A percentile compares a stretch with the other conserved stretches of the same genome.
phyloP scores from a whole-genome alignment of 2,329 filamentous ascomycete genomes.

The Ceratocystis destructans region DNA sequence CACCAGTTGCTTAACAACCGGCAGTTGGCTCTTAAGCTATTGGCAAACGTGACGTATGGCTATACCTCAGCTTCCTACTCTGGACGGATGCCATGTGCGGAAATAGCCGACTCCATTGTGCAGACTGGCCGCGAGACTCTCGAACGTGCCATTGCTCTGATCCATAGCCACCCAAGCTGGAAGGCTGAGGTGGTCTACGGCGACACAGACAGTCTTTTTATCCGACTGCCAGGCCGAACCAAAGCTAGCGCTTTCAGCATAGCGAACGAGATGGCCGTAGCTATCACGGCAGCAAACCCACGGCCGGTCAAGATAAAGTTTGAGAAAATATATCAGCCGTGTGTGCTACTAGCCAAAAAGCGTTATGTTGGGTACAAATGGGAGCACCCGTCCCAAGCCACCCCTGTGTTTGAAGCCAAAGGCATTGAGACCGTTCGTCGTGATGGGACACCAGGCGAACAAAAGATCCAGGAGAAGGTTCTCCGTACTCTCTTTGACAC shows the following conservation, averaged over 20 bases:
- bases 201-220: constrained; percentile 89
- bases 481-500: constrained; percentile 83
- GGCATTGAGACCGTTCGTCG: constrained; percentile 94
- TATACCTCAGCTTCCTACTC: constrained; percentile 97
- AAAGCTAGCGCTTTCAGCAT: constrained; percentile 82
- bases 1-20: constrained; percentile 86
- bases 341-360: constrained; percentile 88
- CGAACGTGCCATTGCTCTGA: constrained; percentile 82
- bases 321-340: constrained; percentile 95
- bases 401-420: constrained; percentile 91
- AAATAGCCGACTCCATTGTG: constrained; percentile 96
- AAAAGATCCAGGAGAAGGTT: constrained; percentile 90
- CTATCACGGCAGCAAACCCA: constrained; percentile 80
- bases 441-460: constrained; percentile 87
- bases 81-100: constrained; percentile 91
- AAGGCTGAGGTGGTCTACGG: constrained; percentile 95
- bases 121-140: constrained; percentile 90
- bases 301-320: constrained; percentile 91
- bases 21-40: constrained; percentile 83
- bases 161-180: constrained; percentile 79
- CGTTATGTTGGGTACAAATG: constrained; percentile 98
- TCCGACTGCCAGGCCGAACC: constrained; percentile 76
- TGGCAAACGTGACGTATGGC: constrained; percentile 98
- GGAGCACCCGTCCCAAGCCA: constrained; percentile 58
- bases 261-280: constrained; percentile 78